Conservation (phyloP, 176 grass and related monocot species). For the Paspalum notatum region DNA sequence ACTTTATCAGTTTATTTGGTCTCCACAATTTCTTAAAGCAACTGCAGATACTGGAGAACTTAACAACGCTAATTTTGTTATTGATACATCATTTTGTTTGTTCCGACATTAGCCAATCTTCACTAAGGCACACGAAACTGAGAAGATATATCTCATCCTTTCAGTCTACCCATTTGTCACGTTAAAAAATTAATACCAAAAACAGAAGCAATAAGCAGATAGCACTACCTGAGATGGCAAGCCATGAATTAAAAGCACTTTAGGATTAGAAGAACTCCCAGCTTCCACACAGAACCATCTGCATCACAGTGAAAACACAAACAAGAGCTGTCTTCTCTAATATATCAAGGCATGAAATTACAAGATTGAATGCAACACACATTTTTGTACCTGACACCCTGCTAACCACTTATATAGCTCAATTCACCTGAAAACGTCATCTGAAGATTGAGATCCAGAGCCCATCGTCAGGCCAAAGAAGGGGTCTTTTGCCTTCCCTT, state of each 20-base stretch:
- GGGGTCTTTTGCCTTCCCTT: slow-evolving; percentile 91
- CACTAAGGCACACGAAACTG: slow-evolving; percentile 1
- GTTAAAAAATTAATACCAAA: neutral
- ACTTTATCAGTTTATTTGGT: neutral
- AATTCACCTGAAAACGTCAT: slow-evolving; percentile 89
- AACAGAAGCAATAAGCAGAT: slow-evolving; percentile 17
- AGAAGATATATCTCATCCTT: neutral
- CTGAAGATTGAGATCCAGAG: slow-evolving; percentile 67
- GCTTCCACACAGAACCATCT: slow-evolving; percentile 91
- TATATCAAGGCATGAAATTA: slow-evolving; percentile 31
- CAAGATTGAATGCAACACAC: slow-evolving; percentile 29
- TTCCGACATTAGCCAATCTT: neutral
- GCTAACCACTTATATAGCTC: slow-evolving; percentile 50
- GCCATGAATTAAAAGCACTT: slow-evolving; percentile 81
- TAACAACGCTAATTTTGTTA: neutral
- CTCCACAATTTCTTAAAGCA: neutral
- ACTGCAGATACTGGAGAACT: neutral
- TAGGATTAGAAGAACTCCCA: slow-evolving; percentile 71
- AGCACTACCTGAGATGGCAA: slow-evolving; percentile 87
- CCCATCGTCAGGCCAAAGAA: slow-evolving; percentile 97
- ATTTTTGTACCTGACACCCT: slow-evolving; percentile 55
- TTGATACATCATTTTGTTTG: neutral
- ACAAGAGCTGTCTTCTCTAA: slow-evolving; percentile 11
- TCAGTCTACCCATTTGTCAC: neutral
- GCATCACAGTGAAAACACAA: slow-evolving; percentile 28